Evolutionary conservation across 1,284 basidiomycete genomes (phyloP), one percentile per base, ranked within the genome.

Genomic region (Rhizopogon parksii): DNA sequence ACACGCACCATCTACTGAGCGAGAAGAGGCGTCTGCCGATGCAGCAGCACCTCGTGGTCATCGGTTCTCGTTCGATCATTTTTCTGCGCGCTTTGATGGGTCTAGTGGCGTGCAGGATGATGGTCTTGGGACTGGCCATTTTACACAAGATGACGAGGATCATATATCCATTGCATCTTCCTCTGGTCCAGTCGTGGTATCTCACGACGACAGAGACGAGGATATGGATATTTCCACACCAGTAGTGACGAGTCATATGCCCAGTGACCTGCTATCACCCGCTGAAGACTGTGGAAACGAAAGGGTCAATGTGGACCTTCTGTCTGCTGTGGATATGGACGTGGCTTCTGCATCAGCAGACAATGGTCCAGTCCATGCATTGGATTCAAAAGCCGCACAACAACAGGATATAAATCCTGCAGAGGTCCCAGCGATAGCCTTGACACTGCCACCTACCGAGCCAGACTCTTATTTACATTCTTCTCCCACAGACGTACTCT

Each of bases 201-300:
- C 48, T n/a, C 38, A 52, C 11, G 46, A 52, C 17, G 57, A 57
- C 47, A 27, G 40, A 32, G 54, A 49, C 11, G 53, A 52, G 3
- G 61, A 60, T 40, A 62, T 64, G 60, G 61, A 61, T 25, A 46
- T 61, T 37, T 58, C 58, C 17, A 56, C 59, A 30, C 60, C 63
- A 24, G 47, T 47, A 32, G 42, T 45, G 42, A 21, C 42, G 30
- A 45, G 17, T 8, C 17, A 8, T 12, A 43, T 43, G 40, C 7
- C 40, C 2, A 8, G 19, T 5, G 30, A 11, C 17, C 32, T 9
- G 42, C 42, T n/a, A 34, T 21, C 30, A 14, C 15, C 17, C 3
- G 21, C 30, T 45, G 30, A 45, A 34, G 17, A 34, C 17, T 45
- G 17, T 34, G 17, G 17, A 45, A 19, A 21, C 5, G 14, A 21